Conservation (phyloP, 1,139 yeast genomes). For the Taphrina wiesneri region DNA sequence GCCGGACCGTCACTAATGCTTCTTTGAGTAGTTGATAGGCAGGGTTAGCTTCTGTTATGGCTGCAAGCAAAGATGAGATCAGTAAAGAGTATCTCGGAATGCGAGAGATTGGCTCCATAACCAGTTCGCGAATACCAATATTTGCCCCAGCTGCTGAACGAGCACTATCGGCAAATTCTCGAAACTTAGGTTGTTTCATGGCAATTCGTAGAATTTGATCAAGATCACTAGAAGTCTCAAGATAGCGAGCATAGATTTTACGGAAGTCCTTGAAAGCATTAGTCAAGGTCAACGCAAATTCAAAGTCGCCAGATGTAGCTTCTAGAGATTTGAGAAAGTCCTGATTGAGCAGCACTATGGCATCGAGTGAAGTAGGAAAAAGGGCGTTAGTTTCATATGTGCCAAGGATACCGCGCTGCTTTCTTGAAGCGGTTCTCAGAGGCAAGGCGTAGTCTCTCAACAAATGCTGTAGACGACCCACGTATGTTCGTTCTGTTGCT, state of each 20-base stretch:
- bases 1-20: constrained; percentile 20
- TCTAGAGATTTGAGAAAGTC: constrained; percentile 31
- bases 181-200: constrained; percentile 21
- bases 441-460: constrained; percentile 34
- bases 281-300: constrained; percentile 20
- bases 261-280: constrained; percentile 29
- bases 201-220: constrained; percentile 23
- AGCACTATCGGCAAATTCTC: constrained; percentile 20
- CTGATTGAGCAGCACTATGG: constrained; percentile 32
- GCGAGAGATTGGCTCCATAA: constrained; percentile 35
- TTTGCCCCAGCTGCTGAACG: constrained; percentile 16
- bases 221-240: constrained; percentile 29
- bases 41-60: constrained; percentile 23
- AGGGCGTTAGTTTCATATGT: constrained; percentile 30
- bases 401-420: constrained; percentile 28
- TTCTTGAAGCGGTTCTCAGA: constrained; percentile 18
- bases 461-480: constrained; percentile 27
- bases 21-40: constrained; percentile 31
- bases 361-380: constrained; percentile 34
- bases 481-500: constrained; percentile 33
- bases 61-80: constrained; percentile 17
- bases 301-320: constrained; percentile 13
- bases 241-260: constrained; percentile 31
- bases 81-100: constrained; percentile 35
- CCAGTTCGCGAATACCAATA: constrained; percentile 34